Evolutionary conservation across 306 rosid genomes (phyloP).

Genomic region (Vigna nakashimae): DNA sequence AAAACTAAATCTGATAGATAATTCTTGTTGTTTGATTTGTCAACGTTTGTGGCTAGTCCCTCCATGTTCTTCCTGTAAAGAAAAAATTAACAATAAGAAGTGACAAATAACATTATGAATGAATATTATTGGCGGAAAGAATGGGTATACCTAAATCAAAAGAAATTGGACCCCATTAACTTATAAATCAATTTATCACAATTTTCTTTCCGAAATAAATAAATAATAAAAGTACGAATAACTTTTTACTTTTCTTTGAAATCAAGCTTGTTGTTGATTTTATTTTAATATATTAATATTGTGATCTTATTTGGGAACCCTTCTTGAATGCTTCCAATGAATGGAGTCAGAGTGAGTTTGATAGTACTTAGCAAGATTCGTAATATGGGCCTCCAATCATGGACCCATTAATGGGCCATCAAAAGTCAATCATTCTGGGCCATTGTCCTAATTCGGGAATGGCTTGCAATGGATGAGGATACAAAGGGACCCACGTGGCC

Average conservation of each 20-base stretch:
- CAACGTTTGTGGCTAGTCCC: constrained; percentile 9
- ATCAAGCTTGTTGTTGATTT: constrained; percentile 38
- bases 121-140: constrained; percentile 26
- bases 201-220: background rate
- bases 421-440: constrained; percentile 51
- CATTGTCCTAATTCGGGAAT: constrained; percentile 29
- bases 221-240: background rate
- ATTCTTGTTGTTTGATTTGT: constrained; percentile 28
- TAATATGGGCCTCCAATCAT: constrained; percentile 49
- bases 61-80: background rate
- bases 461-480: constrained; percentile 40
- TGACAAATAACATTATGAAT: constrained; percentile 38
- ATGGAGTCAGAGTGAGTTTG: constrained; percentile 18
- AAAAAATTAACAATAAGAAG: background rate
- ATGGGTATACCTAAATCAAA: constrained; percentile 32
- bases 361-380: constrained; percentile 42
- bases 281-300: constrained; percentile 12
- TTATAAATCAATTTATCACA: too few species aligned
- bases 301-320: constrained; percentile 39
- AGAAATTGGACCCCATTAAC: constrained; percentile 45
- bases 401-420: constrained; percentile 60
- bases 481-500: constrained; percentile 53
- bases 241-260: constrained; percentile 36
- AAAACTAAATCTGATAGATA: constrained; percentile 1
- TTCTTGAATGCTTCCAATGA: constrained; percentile 41